Conservation (phyloP, 1,284 basidiomycete species). For the Rugosomyces carneus region DNA sequence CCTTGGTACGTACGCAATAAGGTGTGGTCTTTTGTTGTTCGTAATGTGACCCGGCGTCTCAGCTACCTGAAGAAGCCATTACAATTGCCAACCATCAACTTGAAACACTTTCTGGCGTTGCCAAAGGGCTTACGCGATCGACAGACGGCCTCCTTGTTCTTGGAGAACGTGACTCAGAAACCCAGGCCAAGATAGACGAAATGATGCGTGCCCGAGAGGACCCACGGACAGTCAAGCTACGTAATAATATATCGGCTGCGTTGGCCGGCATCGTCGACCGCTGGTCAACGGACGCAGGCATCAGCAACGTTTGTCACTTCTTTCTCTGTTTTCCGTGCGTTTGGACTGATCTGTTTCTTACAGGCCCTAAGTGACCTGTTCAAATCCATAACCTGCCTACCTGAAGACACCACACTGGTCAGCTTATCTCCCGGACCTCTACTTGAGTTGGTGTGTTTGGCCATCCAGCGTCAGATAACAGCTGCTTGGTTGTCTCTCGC, state of each 20-base stretch:
- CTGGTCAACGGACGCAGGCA: conserved; percentile 65
- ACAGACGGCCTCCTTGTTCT: conserved; percentile 59
- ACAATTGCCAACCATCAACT: conserved; percentile 59
- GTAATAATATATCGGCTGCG: conserved; percentile 56
- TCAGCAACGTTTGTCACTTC: conserved; percentile 59
- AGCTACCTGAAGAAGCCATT: conserved; percentile 69
- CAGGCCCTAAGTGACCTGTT: conserved; percentile 77
- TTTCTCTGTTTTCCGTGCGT: neutral
- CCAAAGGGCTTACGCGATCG: conserved; percentile 76
- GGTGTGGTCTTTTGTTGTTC: neutral
- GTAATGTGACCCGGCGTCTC: conserved; percentile 6
- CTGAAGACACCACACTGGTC: conserved; percentile 67
- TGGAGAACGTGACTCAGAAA: conserved; percentile 51
- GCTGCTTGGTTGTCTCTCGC: conserved; percentile 82
- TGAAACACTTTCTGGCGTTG: conserved; percentile 74
- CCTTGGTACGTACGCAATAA: conserved; percentile 43
- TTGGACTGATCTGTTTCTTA: conserved; percentile 1
- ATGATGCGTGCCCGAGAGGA: conserved; percentile 62
- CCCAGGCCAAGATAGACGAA: conserved; percentile 42
- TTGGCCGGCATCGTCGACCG: conserved; percentile 59
- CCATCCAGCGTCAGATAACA: conserved; percentile 67
- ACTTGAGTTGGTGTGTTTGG: conserved; percentile 71
- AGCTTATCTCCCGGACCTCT: conserved; percentile 76
- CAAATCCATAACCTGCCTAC: conserved; percentile 73
- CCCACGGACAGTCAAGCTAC: conserved; percentile 52